A percentile compares a stretch with the other conserved stretches of the same genome.
Conservation (phyloP, 2,329 filamentous ascomycete genomes). For the Fusarium sp. region DNA sequence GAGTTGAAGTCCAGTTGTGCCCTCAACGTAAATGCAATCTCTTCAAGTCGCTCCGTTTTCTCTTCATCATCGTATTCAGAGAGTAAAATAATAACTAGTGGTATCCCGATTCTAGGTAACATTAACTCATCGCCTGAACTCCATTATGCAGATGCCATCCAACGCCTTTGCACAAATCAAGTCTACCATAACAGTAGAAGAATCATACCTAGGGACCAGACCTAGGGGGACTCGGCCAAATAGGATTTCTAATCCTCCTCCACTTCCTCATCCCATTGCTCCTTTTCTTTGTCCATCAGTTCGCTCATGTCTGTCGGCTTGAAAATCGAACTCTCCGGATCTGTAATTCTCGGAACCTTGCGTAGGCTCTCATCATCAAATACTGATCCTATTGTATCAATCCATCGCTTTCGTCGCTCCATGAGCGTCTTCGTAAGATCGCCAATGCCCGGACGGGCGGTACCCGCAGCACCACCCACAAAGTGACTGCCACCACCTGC, state of each 20-base stretch:
- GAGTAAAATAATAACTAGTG: constrained; percentile 6
- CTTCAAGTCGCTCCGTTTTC: not conserved
- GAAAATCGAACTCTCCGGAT: constrained; percentile 77
- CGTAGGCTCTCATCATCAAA: constrained; percentile 84
- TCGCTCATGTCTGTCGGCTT: constrained; percentile 76
- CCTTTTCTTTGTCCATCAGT: constrained; percentile 78
- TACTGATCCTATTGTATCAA: constrained; percentile 87
- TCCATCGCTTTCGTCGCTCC: constrained; percentile 90
- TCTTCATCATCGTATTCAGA: not conserved
- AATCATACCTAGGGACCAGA: not conserved
- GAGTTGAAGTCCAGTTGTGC: not conserved
- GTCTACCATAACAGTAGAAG: not conserved
- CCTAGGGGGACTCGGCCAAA: constrained; percentile 6
- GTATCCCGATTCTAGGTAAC: constrained; percentile 19
- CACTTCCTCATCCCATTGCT: constrained; percentile 83
- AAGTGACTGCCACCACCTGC: constrained; percentile 76
- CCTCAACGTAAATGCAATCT: not conserved
- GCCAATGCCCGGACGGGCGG: constrained; percentile 82
- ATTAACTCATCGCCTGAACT: constrained; percentile 9
- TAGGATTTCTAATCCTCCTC: constrained; percentile 65
- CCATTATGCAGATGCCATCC: not conserved
- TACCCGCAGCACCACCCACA: constrained; percentile 67
- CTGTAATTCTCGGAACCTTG: constrained; percentile 72
- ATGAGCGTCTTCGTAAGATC: constrained; percentile 92
- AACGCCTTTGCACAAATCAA: constrained; percentile 31